Evolutionary conservation across 495 filamentous ascomycete species (phyloP), one percentile per base, ranked within the genome.

Genomic region (Annulohypoxylon moriforme): DNA sequence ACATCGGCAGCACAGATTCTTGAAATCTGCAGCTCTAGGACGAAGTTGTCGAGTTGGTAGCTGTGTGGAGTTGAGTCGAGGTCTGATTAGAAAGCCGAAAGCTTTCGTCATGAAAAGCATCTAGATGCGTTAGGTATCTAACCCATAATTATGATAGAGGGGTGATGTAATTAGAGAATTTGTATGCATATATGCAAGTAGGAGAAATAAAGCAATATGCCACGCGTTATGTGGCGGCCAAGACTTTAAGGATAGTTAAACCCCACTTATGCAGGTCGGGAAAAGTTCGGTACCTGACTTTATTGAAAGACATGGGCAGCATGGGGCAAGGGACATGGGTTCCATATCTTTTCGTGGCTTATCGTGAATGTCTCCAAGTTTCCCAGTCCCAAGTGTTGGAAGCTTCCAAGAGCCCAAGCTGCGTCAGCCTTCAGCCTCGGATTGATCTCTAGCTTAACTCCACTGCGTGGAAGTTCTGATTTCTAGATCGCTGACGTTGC

Each of bases 221-320:
- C 70, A 65, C 70, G 70, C 60, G 65, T 73, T 65, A 11, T 64
- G 70, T 73, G 70, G 65, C 60, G 69, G 64, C 64, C 69, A 68
- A 68, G 46, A 29, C 13, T 24, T 1, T 3, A 27, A 42, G 46
- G 2, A 3, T 52, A 49, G 31, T 29, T 29, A n/a, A n/a, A n/a
- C 55, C 34, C 60, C 67, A 64, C 40, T 25, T 50, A 38, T 14
- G 9, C 13, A 11, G 0, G 24, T 18, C 53, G 67, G 60, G 16
- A 52, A 50, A 64, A 53, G 16, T 8, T 36, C 59, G 67, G 60
- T 4, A 3, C 10, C n/a, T 2, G 20, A 14, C 24, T 14, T 3
- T 42, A 24, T 59, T 36, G 29, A 57, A n/a, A 44, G 44, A 49
- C 31, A 38, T 6, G 18, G 25, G 13, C 4, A 40, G 36, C 14